Evolutionary conservation across 2,329 filamentous ascomycete genomes (phyloP), one percentile per base, ranked within the genome.

Genomic region (Arthrobotrys iridis): DNA sequence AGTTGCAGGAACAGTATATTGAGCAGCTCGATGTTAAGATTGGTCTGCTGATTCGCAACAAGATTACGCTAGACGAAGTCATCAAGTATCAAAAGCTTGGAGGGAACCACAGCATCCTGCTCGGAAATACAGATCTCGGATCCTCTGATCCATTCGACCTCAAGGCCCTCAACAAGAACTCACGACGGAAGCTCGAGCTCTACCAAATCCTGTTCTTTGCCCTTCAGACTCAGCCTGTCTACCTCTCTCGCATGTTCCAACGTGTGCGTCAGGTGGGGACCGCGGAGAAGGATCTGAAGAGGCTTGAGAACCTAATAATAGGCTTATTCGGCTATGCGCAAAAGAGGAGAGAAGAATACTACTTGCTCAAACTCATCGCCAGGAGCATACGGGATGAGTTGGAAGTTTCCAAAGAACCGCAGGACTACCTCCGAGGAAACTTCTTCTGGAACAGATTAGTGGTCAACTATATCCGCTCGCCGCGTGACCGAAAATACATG

Each of bases 21-120:
- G 93, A 97, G 79, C 95, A 99, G 81, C 87, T 99, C 35, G 96
- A 99, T 81, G 97, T 99, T 85, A 99, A 99, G 84, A 99, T 99
- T 81, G 95, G 95, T 0, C 87, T 99, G 2, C 86, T 99, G 15
- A 95, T 99, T 80, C 98, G 98, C 86, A 99, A 99, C 87, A 99
- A 99, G 83, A 99, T 99, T 80, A 98, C 95, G 0, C 86, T 99
- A 2, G 95, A 99, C 80, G 96, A 99, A 83, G 95, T 99, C 26
- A 92, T 99, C 65, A 93, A 93, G 79, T 95, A 98, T 81, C 95
- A 99, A 81, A 94, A 91, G 84, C 97, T 95, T 80, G 95, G 95
- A 66, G 93, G 94, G 1, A 91, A 95, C 80, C 90, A 93, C 20
- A 91, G 93, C 77, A 91, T 88, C 73, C 87, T 98, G 28, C 85